Conservation (phyloP, 2,329 filamentous ascomycete genomes). For the Colletotrichum sp. region DNA sequence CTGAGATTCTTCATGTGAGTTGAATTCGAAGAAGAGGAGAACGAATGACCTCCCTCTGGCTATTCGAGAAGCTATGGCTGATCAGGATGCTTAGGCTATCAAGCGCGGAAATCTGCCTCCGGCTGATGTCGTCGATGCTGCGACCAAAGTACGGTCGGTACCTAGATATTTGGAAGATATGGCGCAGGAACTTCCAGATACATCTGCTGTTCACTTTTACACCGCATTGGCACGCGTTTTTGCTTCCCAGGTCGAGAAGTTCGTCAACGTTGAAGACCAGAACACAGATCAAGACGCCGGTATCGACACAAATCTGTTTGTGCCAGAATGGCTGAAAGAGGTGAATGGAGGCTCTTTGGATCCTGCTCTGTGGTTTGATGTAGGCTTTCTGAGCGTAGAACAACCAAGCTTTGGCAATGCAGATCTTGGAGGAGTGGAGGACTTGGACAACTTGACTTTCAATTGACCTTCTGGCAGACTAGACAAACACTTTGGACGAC, state of each 20-base stretch:
- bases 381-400: background rate
- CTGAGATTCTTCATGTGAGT: constrained; percentile 24
- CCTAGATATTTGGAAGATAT: background rate
- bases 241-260: background rate
- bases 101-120: background rate
- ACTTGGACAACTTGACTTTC: background rate
- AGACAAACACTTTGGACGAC: rapidly evolving
- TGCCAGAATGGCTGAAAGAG: background rate
- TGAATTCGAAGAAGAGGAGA: background rate
- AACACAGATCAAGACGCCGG: background rate
- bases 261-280: background rate
- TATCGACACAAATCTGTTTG: background rate
- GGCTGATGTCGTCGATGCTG: background rate
- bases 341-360: background rate
- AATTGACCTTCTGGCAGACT: background rate
- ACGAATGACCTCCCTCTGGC: background rate
- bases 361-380: background rate
- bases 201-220: background rate
- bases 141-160: background rate
- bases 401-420: background rate
- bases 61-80: background rate
- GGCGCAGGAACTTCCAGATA: background rate
- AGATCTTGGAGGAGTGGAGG: background rate
- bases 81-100: background rate
- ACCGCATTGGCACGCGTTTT: background rate